A percentile compares a stretch with the other conserved stretches of the same genome.
Evolutionary conservation across 805 yeast genomes (phyloP).

Genomic region (Ogataea nonfermentans): DNA sequence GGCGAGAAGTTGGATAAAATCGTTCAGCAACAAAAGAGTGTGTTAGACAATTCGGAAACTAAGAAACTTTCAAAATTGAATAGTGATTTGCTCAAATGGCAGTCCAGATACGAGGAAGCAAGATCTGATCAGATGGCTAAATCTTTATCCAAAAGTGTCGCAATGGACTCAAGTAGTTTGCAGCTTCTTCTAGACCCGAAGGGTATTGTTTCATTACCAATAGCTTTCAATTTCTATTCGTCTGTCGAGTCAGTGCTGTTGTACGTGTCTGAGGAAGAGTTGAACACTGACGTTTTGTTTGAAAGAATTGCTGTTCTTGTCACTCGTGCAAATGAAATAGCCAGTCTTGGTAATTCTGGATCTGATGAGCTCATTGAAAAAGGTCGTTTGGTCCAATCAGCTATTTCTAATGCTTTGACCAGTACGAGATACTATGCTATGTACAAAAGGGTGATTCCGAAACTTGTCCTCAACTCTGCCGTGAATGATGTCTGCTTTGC

Average conservation of each 20-base stretch:
- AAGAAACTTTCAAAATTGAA: slow-evolving; percentile 14
- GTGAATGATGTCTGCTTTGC: slow-evolving; percentile 69
- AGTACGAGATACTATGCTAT: slow-evolving; percentile 71
- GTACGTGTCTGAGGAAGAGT: slow-evolving; percentile 22
- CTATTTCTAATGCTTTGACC: slow-evolving; percentile 73
- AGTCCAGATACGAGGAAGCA: slow-evolving; percentile 48
- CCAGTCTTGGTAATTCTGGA: slow-evolving; percentile 37
- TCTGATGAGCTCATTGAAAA: slow-evolving; percentile 31
- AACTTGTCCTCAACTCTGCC: slow-evolving; percentile 69
- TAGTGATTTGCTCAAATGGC: slow-evolving; percentile 44
- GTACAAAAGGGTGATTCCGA: slow-evolving; percentile 65
- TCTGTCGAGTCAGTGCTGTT: slow-evolving; percentile 45
- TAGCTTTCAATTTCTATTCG: slow-evolving; percentile 39
- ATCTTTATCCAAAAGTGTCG: slow-evolving; percentile 9
- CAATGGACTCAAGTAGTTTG: slow-evolving; percentile 9
- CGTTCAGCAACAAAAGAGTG: slow-evolving; percentile 6
- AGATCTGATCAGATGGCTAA: slow-evolving; percentile 29
- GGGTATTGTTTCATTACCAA: slow-evolving; percentile 46
- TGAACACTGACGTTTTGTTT: slow-evolving; percentile 44
- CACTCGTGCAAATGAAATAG: slow-evolving; percentile 38
- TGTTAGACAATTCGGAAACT: slow-evolving; percentile 8
- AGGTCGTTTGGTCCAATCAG: slow-evolving; percentile 53
- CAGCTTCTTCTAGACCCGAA: slow-evolving; percentile 15
- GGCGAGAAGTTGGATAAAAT: slow-evolving; percentile 8
- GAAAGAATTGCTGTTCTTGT: slow-evolving; percentile 51